These are phyloP conservation scores for Asterophora parasitica DNA, from an alignment of 768 basidiomycete species.

Conservation along the genomic window DNA sequence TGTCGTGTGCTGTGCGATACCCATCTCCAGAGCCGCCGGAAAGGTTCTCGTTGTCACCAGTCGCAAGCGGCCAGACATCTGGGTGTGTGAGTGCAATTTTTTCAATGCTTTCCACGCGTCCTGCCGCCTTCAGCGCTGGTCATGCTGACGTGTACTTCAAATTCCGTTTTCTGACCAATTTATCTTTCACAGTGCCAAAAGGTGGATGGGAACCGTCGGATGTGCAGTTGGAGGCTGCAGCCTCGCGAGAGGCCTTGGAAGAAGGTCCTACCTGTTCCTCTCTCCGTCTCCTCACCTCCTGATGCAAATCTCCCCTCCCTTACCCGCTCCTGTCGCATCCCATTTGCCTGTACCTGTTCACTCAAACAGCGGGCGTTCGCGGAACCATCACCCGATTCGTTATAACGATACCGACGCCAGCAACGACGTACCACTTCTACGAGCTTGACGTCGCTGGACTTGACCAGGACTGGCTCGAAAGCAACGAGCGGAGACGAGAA, in stretches of 20 bases:
- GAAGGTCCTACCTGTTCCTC: slow-evolving; percentile 90
- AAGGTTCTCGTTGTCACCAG: slow-evolving; percentile 84
- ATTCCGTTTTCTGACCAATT: slow-evolving; percentile 9
- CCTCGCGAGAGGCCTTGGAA: slow-evolving; percentile 89
- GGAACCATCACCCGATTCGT: slow-evolving; percentile 84
- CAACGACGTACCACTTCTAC: slow-evolving; percentile 86
- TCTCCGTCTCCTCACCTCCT: slow-evolving; percentile 70
- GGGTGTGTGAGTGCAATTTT: slow-evolving; percentile 77
- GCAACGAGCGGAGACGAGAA: slow-evolving; percentile 73
- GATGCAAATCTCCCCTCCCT: slow-evolving; percentile 44
- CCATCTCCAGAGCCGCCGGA: slow-evolving; percentile 66
- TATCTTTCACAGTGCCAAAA: slow-evolving; percentile 65
- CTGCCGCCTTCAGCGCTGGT: slow-evolving; percentile 9
- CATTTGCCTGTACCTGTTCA: slow-evolving; percentile 19
- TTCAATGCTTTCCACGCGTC: slow-evolving; percentile 8
- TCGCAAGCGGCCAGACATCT: slow-evolving; percentile 71
- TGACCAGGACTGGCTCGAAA: slow-evolving; percentile 79
- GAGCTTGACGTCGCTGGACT: slow-evolving; percentile 78
- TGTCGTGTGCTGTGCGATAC: slow-evolving; percentile 88
- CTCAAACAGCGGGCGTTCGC: slow-evolving; percentile 74
- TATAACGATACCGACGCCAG: slow-evolving; percentile 72
- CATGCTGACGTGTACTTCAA: slow-evolving; percentile 10
- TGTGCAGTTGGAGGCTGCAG: slow-evolving; percentile 78
- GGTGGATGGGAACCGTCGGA: slow-evolving; percentile 87
- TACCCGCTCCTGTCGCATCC: slow-evolving; percentile 23